Evolutionary conservation across 1,284 basidiomycete genomes (phyloP).

Genomic region (Meira miltonrushii): DNA sequence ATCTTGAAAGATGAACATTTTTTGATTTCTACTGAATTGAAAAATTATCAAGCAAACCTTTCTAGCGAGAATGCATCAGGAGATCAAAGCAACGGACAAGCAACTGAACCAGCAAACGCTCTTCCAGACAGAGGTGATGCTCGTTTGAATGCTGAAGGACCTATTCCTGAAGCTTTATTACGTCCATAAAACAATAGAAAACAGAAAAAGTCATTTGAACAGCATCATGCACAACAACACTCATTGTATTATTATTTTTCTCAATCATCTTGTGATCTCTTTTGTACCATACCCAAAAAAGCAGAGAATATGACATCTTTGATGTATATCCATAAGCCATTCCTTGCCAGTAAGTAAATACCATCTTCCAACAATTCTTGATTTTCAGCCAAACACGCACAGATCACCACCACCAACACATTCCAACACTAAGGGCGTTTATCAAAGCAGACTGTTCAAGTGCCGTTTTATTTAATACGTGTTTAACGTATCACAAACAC

Average conservation of each 20-base stretch:
- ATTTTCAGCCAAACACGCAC: too few species aligned
- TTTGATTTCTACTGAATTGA: constrained; percentile 43
- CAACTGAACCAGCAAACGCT: neutral
- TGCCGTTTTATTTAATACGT: too few species aligned
- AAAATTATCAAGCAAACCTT: constrained; percentile 25
- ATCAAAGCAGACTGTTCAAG: neutral
- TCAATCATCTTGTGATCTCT: too few species aligned
- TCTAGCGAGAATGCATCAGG: neutral
- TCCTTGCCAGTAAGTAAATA: too few species aligned
- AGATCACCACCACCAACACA: constrained; percentile 12
- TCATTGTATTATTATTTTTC: too few species aligned
- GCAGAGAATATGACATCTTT: too few species aligned
- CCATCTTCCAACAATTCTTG: too few species aligned
- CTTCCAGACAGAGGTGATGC: neutral
- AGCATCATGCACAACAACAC: too few species aligned
- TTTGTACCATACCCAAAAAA: too few species aligned
- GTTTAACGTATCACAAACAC: too few species aligned
- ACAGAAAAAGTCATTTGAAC: too few species aligned
- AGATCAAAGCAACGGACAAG: neutral
- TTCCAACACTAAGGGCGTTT: constrained; percentile 15
- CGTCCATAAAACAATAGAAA: neutral
- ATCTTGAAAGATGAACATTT: constrained; percentile 45
- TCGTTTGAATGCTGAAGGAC: neutral
- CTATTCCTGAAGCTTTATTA: constrained; percentile 6
- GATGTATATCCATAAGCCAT: too few species aligned